Evolutionary conservation across 179 eudicot species (phyloP), one percentile per base, ranked within the genome.

Genomic region (Heliamphora pulchella): DNA sequence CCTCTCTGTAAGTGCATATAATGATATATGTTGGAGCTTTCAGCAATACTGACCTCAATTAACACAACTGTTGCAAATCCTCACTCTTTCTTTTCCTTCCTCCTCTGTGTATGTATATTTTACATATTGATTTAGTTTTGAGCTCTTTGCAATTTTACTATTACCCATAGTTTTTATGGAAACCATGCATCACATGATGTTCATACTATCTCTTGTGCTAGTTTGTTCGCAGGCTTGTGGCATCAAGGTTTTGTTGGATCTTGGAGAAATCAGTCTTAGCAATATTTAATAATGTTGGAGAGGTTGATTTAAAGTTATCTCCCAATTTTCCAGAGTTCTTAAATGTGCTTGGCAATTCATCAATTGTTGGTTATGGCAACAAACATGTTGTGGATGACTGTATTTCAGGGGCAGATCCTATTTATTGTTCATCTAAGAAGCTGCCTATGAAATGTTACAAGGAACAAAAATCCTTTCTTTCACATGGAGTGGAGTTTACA

Each of bases 151-250:
- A 73, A 22, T 47, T n/a, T 76, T 63, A 65, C 55, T 76, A 39
- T n/a, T 66, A 13, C 59, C 11, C 44, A 50, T 2, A 48, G 43
- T 0, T 72, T n/a, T 47, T 64, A 17, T 15, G 18, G 44, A 17
- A 68, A n/a, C 43, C 62, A 17, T 70, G 54, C 41, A 58, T 68
- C 76, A 3, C 20, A 2, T 53, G 39, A 50, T 82, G 71, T 84
- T 86, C 76, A 86, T 75, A 82, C 74, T 78, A 54, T 82, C 79
- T 80, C 65, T 82, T 88, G 64, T 85, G 75, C 86, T 88, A 96
- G 99, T 92, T 88, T 85, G 88, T 90, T 78, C 78, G 89, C 91
- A 96, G 96, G 94, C 86, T 89, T 83, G 83, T 96, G 87, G 89
- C 90, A 72, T 87, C 96, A 55, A 88, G 80, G 71, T 77, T 94